Evolutionary conservation across 1,284 basidiomycete genomes (phyloP).

Genomic region (Cronartium quercuum): DNA sequence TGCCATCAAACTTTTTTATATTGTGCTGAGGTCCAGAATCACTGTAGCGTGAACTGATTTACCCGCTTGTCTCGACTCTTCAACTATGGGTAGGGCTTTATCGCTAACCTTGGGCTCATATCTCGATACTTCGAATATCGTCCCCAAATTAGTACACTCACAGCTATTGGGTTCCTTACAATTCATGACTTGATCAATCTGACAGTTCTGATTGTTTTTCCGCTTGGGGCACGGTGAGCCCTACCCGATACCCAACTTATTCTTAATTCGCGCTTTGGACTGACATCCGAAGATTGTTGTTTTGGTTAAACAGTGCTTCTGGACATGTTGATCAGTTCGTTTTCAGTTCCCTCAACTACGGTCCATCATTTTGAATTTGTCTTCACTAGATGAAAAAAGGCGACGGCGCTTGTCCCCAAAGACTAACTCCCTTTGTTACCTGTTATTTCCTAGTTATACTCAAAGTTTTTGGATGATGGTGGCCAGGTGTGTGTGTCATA

Average conservation of each 20-base stretch:
- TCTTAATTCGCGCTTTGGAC: too few species aligned
- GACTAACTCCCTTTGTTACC: too few species aligned
- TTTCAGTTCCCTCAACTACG: too few species aligned
- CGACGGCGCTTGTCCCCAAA: too few species aligned
- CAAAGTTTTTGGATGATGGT: constrained; percentile 21
- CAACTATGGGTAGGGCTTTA: constrained; percentile 5
- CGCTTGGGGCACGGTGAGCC: background rate
- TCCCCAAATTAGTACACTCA: constrained; percentile 17
- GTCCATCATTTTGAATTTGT: too few species aligned
- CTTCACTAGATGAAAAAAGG: background rate
- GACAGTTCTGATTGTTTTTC: constrained; percentile 9
- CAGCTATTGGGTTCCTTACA: constrained; percentile 31
- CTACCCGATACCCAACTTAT: too few species aligned
- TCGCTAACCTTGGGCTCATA: constrained; percentile 21
- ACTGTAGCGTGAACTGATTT: background rate
- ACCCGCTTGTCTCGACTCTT: too few species aligned
- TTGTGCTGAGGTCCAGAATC: background rate
- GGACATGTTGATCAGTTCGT: too few species aligned
- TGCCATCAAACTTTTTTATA: background rate
- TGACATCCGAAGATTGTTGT: too few species aligned
- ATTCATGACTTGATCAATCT: constrained; percentile 24
- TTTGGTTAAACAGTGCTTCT: too few species aligned
- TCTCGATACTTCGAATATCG: constrained; percentile 33
- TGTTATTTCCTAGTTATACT: too few species aligned
- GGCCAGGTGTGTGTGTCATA: constrained; percentile 15